Conservation (phyloP, 1,139 yeast species). For the Cylindricascospora bacillispora region DNA sequence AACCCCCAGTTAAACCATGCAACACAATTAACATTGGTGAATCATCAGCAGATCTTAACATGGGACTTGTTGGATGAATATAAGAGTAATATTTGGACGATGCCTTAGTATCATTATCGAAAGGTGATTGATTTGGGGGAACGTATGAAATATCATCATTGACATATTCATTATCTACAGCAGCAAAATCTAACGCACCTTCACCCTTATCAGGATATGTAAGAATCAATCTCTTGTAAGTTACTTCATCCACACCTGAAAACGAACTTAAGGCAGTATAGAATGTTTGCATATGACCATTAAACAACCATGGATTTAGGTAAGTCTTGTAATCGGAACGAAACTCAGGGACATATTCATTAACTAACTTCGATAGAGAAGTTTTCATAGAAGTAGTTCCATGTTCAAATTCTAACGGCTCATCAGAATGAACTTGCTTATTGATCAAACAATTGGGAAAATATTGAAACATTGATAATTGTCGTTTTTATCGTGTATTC, state of each 20-base stretch:
- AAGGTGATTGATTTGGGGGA: slow-evolving; percentile 14
- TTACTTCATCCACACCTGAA: slow-evolving; percentile 31
- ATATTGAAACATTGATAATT: too few relatives aligned
- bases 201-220: slow-evolving; percentile 40
- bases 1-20: slow-evolving; percentile 55
- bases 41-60: slow-evolving; percentile 27
- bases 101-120: slow-evolving; percentile 7
- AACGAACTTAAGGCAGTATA: slow-evolving; percentile 34
- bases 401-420: slow-evolving; percentile 5
- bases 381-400: too few relatives aligned
- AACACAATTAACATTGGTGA: slow-evolving; percentile 41
- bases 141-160: slow-evolving; percentile 28
- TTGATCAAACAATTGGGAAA: too few relatives aligned
- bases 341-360: slow-evolving; percentile 31
- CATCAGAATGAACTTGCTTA: slow-evolving; percentile 6
- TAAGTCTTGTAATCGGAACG: slow-evolving; percentile 30
- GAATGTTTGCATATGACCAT: slow-evolving; percentile 58
- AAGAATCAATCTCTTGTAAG: slow-evolving; percentile 42
- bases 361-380: slow-evolving; percentile 19
- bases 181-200: slow-evolving; percentile 48
- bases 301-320: slow-evolving; percentile 47
- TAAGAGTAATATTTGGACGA: slow-evolving; percentile 11
- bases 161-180: slow-evolving; percentile 28
- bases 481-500: too few relatives aligned
- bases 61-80: slow-evolving; percentile 24